Conservation (phyloP, 129 eudicot genomes). For the Artemisia argyi region DNA sequence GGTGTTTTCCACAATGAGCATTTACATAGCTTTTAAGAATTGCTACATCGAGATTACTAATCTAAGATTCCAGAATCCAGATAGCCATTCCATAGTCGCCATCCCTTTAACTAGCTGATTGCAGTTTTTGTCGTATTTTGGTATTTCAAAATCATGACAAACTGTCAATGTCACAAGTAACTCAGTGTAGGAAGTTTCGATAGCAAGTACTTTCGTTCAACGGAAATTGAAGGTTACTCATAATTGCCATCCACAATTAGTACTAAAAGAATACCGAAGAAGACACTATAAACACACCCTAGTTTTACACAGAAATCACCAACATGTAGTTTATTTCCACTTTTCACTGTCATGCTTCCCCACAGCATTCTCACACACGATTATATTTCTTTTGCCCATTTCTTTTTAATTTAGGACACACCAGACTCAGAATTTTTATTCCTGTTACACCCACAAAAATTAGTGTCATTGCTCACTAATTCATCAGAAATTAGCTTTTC, state of each 20-base stretch:
- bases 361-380: conserved; percentile 10
- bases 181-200: not conserved
- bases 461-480: conserved; percentile 15
- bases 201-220: not conserved
- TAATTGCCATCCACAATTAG: not conserved
- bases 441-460: not conserved
- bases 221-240: not conserved
- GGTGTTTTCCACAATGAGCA: too few species aligned
- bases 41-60: too few species aligned
- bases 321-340: conserved; percentile 31
- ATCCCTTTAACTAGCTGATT: too few species aligned
- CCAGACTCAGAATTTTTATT: conserved; percentile 14
- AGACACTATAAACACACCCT: conserved; percentile 15
- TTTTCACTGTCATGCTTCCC: not conserved
- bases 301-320: conserved; percentile 21
- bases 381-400: not conserved
- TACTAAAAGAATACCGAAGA: conserved; percentile 17
- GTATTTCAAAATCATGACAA: not conserved
- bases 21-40: too few species aligned
- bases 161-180: not conserved
- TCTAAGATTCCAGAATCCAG: too few species aligned
- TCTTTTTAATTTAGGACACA: not conserved
- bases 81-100: too few species aligned
- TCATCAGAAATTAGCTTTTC: not conserved
- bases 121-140: not conserved